Percentiles rank a stretch among this genome's conserved stretches.
These are phyloP conservation scores for Radiomyces spectabilis DNA, from an alignment of 192 early-diverging fungal genomes.

Conservation along the genomic window DNA sequence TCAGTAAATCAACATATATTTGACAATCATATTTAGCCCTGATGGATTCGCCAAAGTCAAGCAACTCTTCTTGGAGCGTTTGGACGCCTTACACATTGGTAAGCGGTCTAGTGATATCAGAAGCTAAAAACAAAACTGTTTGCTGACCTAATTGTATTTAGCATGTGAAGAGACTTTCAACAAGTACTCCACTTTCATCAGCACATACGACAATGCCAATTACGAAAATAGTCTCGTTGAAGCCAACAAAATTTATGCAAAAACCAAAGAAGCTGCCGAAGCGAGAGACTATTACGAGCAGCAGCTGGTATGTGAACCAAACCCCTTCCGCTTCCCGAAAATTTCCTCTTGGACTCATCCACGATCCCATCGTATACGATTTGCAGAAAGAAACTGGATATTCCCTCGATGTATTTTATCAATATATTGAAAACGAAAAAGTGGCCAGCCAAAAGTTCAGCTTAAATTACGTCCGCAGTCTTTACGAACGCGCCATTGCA, in stretches of 20 bases:
- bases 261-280: slow-evolving; percentile 28
- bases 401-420: slow-evolving; percentile 35
- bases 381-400: slow-evolving; percentile 20
- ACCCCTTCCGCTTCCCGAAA: too few species aligned
- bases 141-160: slow-evolving; percentile 8
- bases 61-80: slow-evolving; percentile 30
- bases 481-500: slow-evolving; percentile 63
- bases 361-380: background rate
- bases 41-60: slow-evolving; percentile 20
- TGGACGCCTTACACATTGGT: slow-evolving; percentile 38
- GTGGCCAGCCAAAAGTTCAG: slow-evolving; percentile 15
- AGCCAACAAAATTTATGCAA: slow-evolving; percentile 34
- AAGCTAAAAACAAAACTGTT: background rate
- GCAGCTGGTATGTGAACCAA: slow-evolving; percentile 34
- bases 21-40: background rate
- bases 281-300: slow-evolving; percentile 46
- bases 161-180: slow-evolving; percentile 55
- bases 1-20: background rate
- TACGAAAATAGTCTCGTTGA: slow-evolving; percentile 51
- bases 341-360: too few species aligned
- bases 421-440: slow-evolving; percentile 53
- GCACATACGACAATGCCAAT: slow-evolving; percentile 32
- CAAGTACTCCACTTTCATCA: slow-evolving; percentile 57
- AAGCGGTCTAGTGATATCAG: background rate
- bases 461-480: slow-evolving; percentile 25